Conservation (phyloP, 108 stramenopile genomes). For the Pseudonitzschia pungens region DNA sequence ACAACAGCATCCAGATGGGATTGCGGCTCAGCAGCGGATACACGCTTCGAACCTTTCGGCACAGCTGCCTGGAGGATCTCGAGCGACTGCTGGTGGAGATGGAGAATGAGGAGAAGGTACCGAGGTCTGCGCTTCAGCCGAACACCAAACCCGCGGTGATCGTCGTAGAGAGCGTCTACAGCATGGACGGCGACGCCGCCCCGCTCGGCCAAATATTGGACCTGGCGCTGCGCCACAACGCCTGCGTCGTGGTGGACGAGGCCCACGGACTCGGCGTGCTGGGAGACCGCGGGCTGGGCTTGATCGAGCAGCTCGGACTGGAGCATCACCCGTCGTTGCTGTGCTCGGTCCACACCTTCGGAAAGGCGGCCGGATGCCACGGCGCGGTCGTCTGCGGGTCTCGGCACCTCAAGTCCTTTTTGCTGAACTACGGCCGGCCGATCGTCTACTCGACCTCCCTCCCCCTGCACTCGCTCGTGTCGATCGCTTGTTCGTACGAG, state of each 20-base stretch:
- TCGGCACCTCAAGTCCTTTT: conserved; percentile 56
- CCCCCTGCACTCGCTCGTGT: conserved; percentile 78
- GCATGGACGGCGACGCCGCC: conserved; percentile 97
- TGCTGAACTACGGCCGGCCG: conserved; percentile 93
- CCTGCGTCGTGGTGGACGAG: conserved; percentile 86
- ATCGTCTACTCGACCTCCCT: conserved; percentile 94
- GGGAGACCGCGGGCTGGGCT: conserved; percentile 79
- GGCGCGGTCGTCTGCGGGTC: conserved; percentile 86
- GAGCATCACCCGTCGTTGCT: conserved; percentile 84
- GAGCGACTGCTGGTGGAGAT: conserved; percentile 47
- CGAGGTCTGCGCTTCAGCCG: too few species aligned
- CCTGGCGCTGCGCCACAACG: conserved; percentile 53
- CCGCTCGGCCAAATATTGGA: conserved; percentile 78
- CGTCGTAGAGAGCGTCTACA: conserved; percentile 94
- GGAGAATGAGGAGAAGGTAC: too few species aligned
- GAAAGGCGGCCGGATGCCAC: conserved; percentile 97
- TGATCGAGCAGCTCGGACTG: conserved; percentile 63
- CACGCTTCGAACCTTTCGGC: conserved; percentile 56
- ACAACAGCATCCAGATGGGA: conserved; percentile 93
- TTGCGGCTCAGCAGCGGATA: conserved; percentile 55
- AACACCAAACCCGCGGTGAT: conserved; percentile 61
- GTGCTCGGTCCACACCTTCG: conserved; percentile 91
- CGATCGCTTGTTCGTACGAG: conserved; percentile 78
- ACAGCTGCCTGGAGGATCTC: conserved; percentile 84
- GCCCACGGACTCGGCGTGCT: conserved; percentile 88